Conservation (phyloP, 306 rosid genomes). For the Calophaca sinica region DNA sequence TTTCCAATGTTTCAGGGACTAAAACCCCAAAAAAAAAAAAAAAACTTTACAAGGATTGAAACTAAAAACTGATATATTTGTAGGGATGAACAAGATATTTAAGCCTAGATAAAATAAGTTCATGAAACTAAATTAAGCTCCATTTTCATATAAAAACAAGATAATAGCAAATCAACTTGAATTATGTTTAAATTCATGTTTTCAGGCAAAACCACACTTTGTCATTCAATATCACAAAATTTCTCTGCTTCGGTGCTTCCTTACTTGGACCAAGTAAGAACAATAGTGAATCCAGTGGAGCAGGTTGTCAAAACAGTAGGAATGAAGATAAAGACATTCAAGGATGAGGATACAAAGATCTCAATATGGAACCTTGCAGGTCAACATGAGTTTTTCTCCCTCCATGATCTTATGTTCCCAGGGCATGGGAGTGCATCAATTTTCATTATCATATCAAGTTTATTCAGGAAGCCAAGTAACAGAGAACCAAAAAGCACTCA, state of each 20-base stretch:
- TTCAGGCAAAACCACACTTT: slow-evolving; percentile 86
- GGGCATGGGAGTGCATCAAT: slow-evolving; percentile 93
- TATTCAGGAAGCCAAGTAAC: slow-evolving; percentile 78
- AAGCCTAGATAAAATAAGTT: not conserved
- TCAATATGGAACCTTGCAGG: slow-evolving; percentile 96
- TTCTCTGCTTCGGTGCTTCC: slow-evolving; percentile 70
- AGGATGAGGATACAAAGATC: slow-evolving; percentile 79
- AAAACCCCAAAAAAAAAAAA: too few species aligned
- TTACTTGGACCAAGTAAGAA: slow-evolving; percentile 83
- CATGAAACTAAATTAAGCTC: slow-evolving; percentile 33
- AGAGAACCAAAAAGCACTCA: slow-evolving; percentile 70
- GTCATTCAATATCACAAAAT: slow-evolving; percentile 82
- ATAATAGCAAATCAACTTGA: slow-evolving; percentile 10
- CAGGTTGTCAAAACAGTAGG: slow-evolving; percentile 79
- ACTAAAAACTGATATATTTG: too few species aligned
- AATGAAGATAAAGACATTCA: slow-evolving; percentile 84
- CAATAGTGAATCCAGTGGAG: slow-evolving; percentile 85
- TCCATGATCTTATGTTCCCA: slow-evolving; percentile 96
- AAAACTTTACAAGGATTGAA: too few species aligned
- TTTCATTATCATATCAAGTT: slow-evolving; percentile 75
- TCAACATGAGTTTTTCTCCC: slow-evolving; percentile 87
- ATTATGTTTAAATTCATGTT: slow-evolving; percentile 36
- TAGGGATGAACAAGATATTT: too few species aligned
- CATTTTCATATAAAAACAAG: slow-evolving; percentile 29
- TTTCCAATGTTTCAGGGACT: too few species aligned